A percentile compares a stretch with the other conserved stretches of the same genome.
These are phyloP conservation scores for Hanseniaspora hatyaiensis DNA, from an alignment of 805 yeast genomes.

Conservation along the genomic window DNA sequence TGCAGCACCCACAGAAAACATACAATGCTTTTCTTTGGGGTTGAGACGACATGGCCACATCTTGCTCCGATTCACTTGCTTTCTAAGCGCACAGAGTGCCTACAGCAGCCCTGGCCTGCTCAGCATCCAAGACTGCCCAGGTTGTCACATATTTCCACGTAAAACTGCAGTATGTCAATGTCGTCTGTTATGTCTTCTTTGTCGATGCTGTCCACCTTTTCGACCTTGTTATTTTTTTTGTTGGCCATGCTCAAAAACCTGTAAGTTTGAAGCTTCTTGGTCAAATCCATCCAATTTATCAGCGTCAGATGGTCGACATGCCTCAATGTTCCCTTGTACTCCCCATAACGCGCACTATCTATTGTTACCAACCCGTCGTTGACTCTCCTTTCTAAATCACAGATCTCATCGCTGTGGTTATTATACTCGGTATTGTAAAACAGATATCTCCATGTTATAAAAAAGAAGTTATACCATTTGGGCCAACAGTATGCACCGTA, in stretches of 20 bases:
- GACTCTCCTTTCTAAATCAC: constrained; percentile 35
- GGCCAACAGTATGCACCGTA: constrained; percentile 72
- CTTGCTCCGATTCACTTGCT: no score
- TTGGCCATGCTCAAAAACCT: constrained; percentile 11
- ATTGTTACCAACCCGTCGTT: constrained; percentile 85
- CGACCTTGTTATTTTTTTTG: constrained; percentile 16
- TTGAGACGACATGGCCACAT: no score
- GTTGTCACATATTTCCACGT: constrained; percentile 54
- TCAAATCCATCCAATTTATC: constrained; percentile 59
- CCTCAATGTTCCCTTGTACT: constrained; percentile 63
- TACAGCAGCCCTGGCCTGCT: no score
- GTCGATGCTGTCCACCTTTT: constrained; percentile 25
- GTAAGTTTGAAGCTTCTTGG: constrained; percentile 31
- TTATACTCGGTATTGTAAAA: constrained; percentile 24
- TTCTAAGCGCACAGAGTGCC: no score
- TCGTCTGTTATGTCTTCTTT: constrained; percentile 31
- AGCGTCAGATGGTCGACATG: constrained; percentile 77
- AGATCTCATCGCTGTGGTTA: constrained; percentile 16
- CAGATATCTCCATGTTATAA: constrained; percentile 54
- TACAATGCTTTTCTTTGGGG: no score
- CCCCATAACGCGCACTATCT: constrained; percentile 70
- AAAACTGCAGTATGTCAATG: constrained; percentile 55
- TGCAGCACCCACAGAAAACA: no score
- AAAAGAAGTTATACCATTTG: constrained; percentile 47
- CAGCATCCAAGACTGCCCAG: constrained; percentile 49